Conservation (phyloP, 345 rosid species). For the Arabidopsis thaliana region TAIR10.1 NC_003074.8:7205501-7206000, state of each 20-base stretch:
- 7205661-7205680: neutral
- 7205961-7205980: slow-evolving; percentile 25
- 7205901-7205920: slow-evolving; percentile 75
- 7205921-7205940: slow-evolving; percentile 68
- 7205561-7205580: slow-evolving; percentile 96
- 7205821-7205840: slow-evolving; percentile 12
- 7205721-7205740: slow-evolving; percentile 23
- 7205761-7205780: neutral
- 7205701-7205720: slow-evolving; percentile 18
- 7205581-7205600: slow-evolving; percentile 88
- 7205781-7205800: slow-evolving; percentile 12
- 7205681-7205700: neutral
- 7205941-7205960: slow-evolving; percentile 50
- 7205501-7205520: slow-evolving; percentile 14
- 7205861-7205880: slow-evolving; percentile 96
- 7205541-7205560: slow-evolving; percentile 73
- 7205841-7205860: slow-evolving; percentile 47
- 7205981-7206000: slow-evolving; percentile 2
- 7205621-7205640: slow-evolving; percentile 21
- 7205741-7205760: slow-evolving; percentile 21
- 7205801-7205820: slow-evolving; percentile 24
- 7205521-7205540: slow-evolving; percentile 54
- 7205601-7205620: slow-evolving; percentile 36
- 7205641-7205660: slow-evolving; percentile 18
- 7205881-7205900: slow-evolving; percentile 99